Percentiles rank a stretch among this genome's conserved stretches.
Conservation (phyloP, 1,284 basidiomycete species). For the Microbotryum violaceum region DNA sequence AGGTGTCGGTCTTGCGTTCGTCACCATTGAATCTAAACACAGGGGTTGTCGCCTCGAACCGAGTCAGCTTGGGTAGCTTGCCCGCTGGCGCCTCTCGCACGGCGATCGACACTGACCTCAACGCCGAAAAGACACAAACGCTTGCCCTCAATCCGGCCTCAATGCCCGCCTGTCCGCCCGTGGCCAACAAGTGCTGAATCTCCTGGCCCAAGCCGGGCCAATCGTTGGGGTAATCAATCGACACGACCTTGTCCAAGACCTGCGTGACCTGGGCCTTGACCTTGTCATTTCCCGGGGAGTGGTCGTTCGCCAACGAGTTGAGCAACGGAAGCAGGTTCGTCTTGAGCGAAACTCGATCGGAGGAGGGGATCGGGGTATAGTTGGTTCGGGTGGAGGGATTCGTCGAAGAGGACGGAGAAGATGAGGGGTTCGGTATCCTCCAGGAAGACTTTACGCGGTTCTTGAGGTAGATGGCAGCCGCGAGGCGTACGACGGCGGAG, state of each 20-base stretch:
- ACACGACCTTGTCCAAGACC: constrained; percentile 60
- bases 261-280: constrained; percentile 66
- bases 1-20: constrained; percentile 35
- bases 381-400: constrained; percentile 1
- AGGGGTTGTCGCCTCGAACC: too few species aligned
- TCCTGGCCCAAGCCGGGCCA: constrained; percentile 61
- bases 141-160: constrained; percentile 67
- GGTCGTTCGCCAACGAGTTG: constrained; percentile 56
- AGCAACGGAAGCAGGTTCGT: constrained; percentile 59
- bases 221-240: constrained; percentile 62
- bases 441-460: constrained; percentile 50
- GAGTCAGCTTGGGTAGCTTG: too few species aligned
- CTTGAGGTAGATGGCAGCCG: constrained; percentile 74
- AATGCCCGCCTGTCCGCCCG: constrained; percentile 56
- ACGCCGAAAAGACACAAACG: constrained; percentile 65
- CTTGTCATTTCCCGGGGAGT: constrained; percentile 19
- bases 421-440: constrained; percentile 13
- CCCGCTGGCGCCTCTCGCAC: too few species aligned
- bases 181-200: constrained; percentile 53
- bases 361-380: constrained; percentile 49
- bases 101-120: constrained; percentile 45
- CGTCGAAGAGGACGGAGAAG: background rate
- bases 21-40: constrained; percentile 23
- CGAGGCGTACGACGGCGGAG: constrained; percentile 23
- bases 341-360: constrained; percentile 63